Evolutionary conservation across 495 filamentous ascomycete genomes (phyloP).

Genomic region (Amniculicola lignicola): DNA sequence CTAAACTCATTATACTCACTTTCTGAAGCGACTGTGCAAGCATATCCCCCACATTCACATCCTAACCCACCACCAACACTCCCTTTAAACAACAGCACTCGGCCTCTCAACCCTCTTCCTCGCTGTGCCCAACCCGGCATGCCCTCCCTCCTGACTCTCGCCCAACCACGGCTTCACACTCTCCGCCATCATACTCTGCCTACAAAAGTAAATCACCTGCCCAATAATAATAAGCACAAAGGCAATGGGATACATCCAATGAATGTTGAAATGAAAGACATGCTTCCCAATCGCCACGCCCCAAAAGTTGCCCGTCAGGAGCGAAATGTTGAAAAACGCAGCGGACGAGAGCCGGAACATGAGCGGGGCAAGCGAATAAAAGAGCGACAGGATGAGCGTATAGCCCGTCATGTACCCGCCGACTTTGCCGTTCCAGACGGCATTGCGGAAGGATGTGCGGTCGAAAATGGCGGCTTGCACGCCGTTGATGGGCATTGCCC

Average conservation of each 20-base stretch:
- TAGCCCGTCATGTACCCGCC: conserved; percentile 83
- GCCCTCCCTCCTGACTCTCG: conserved; percentile 72
- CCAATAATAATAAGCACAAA: conserved; percentile 88
- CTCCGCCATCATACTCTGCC: conserved; percentile 76
- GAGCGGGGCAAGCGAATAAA: conserved; percentile 84
- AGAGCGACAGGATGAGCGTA: conserved; percentile 58
- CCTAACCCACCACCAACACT: too few species aligned
- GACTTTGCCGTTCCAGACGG: conserved; percentile 65
- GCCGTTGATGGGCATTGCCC: conserved; percentile 87
- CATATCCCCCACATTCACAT: too few species aligned
- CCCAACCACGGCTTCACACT: conserved; percentile 94
- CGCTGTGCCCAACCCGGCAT: conserved; percentile 82
- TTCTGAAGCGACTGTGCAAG: too few species aligned
- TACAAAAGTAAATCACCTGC: conserved; percentile 76
- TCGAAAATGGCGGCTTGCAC: conserved; percentile 89
- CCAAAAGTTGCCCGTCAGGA: conserved; percentile 97
- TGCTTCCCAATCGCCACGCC: conserved; percentile 83
- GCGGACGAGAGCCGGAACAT: conserved; percentile 83
- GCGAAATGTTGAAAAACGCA: conserved; percentile 93
- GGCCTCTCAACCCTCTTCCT: conserved; percentile 66
- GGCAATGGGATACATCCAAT: conserved; percentile 92
- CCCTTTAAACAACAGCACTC: conserved; percentile 22
- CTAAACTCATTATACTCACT: too few species aligned
- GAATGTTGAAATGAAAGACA: conserved; percentile 75
- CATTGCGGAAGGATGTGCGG: conserved; percentile 62